These are phyloP conservation scores for Coniella vitis DNA, from an alignment of 2,329 filamentous ascomycete species.

Conservation along the genomic window DNA sequence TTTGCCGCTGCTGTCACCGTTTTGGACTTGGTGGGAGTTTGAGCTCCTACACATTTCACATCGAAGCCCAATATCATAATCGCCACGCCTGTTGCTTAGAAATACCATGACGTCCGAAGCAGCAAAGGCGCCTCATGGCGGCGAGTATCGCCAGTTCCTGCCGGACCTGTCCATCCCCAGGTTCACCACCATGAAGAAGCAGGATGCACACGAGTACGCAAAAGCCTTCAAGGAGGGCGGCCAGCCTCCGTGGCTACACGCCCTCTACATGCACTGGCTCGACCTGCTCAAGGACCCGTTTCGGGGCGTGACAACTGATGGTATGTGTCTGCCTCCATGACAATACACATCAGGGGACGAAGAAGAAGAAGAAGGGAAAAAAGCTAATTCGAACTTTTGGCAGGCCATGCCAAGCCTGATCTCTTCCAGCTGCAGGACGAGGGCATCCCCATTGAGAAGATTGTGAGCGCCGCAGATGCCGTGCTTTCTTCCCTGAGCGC, in stretches of 20 bases:
- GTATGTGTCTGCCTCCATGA: conserved; percentile 29
- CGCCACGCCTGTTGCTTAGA: neutral
- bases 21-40: too few species aligned
- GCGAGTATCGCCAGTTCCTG: conserved; percentile 50
- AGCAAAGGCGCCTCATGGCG: conserved; percentile 14
- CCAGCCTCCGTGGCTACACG: conserved; percentile 61
- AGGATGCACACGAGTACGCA: conserved; percentile 57
- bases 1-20: too few species aligned
- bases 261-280: conserved; percentile 52
- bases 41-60: too few species aligned
- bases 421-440: conserved; percentile 59
- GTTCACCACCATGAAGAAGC: conserved; percentile 56
- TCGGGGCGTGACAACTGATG: conserved; percentile 63
- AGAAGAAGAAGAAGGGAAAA: too few species aligned
- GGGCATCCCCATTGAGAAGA: conserved; percentile 49
- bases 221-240: conserved; percentile 51
- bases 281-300: conserved; percentile 59
- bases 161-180: conserved; percentile 55
- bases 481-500: conserved; percentile 41
- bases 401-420: conserved; percentile 43
- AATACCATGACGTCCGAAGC: conserved; percentile 3
- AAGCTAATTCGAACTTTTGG: too few species aligned
- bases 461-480: conserved; percentile 43
- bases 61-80: too few species aligned
- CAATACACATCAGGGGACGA: too few species aligned